Percentiles rank a stretch among this genome's conserved stretches.
These are phyloP conservation scores for Monilinia polystroma DNA, from an alignment of 2,329 filamentous ascomycete genomes.

Conservation along the genomic window DNA sequence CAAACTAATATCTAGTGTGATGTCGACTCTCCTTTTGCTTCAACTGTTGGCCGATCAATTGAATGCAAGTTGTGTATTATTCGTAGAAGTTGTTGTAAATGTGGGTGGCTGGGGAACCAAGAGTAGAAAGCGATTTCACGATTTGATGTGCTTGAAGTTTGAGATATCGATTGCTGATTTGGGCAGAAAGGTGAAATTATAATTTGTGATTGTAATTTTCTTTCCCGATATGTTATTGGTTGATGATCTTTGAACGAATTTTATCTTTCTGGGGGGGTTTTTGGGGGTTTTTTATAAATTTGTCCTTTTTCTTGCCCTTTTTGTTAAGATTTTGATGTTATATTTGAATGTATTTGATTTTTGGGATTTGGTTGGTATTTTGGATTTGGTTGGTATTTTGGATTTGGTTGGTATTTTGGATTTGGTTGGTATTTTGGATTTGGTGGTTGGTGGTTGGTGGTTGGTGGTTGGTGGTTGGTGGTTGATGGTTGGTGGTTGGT, in stretches of 20 bases:
- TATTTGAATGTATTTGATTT: too few relatives aligned
- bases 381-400: too few relatives aligned
- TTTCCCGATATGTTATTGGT: constrained; percentile 6
- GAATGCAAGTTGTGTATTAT: constrained; percentile 9
- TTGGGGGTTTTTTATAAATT: background rate
- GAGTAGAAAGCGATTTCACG: background rate
- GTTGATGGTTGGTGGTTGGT: too few relatives aligned
- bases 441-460: too few relatives aligned
- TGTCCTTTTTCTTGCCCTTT: background rate
- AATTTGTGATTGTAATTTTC: constrained; percentile 3
- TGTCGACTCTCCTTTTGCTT: background rate
- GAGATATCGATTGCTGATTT: background rate
- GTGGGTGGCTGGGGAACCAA: constrained; percentile 23
- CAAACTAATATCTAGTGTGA: background rate
- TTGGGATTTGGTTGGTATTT: too few relatives aligned
- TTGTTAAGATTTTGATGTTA: too few relatives aligned
- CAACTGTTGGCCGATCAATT: constrained; percentile 19
- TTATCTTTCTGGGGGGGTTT: background rate
- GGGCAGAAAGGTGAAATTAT: background rate
- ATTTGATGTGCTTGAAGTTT: background rate
- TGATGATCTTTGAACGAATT: background rate
- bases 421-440: too few relatives aligned
- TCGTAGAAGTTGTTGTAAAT: constrained; percentile 11
- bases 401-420: too few relatives aligned
- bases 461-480: too few relatives aligned